phyloP scores from a whole-genome alignment of 83 land plant species.

The Picea engelmannii region DNA sequence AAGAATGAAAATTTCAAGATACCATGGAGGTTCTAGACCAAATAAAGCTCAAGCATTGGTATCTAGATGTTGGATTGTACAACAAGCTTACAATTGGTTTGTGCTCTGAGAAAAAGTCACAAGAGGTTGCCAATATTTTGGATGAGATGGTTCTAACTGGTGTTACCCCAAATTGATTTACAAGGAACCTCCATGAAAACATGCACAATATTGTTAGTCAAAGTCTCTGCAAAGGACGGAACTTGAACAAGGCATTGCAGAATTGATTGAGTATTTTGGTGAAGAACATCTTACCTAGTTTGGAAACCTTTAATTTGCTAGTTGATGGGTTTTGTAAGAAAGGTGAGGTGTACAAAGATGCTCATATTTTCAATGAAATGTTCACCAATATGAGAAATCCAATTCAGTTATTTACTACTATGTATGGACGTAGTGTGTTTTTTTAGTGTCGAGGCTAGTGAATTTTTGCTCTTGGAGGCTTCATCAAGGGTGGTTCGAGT shows the following conservation, averaged over 20 bases:
- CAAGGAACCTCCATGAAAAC: slow-evolving; percentile 41
- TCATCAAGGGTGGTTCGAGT: too few species aligned
- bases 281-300: slow-evolving; percentile 25
- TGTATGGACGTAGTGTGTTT: too few species aligned
- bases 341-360: slow-evolving; percentile 25
- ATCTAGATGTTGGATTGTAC: slow-evolving; percentile 23
- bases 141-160: slow-evolving; percentile 41
- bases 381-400: slow-evolving; percentile 8
- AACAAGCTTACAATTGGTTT: slow-evolving; percentile 31
- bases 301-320: slow-evolving; percentile 24
- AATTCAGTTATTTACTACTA: too few species aligned
- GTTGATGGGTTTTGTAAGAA: slow-evolving; percentile 29
- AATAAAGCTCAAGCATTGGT: slow-evolving; percentile 19
- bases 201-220: slow-evolving; percentile 39
- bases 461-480: too few species aligned
- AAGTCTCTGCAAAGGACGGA: slow-evolving; percentile 30
- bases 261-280: slow-evolving; percentile 35
- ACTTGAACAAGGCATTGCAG: slow-evolving; percentile 29
- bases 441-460: too few species aligned
- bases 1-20: too few species aligned
- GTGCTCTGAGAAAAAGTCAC: slow-evolving; percentile 26
- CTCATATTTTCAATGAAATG: slow-evolving; percentile 35
- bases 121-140: slow-evolving; percentile 26
- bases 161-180: slow-evolving; percentile 36
- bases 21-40: slow-evolving; percentile 18